Evolutionary conservation across 768 basidiomycete species (phyloP).

Genomic region (Lactarius evosmus): DNA sequence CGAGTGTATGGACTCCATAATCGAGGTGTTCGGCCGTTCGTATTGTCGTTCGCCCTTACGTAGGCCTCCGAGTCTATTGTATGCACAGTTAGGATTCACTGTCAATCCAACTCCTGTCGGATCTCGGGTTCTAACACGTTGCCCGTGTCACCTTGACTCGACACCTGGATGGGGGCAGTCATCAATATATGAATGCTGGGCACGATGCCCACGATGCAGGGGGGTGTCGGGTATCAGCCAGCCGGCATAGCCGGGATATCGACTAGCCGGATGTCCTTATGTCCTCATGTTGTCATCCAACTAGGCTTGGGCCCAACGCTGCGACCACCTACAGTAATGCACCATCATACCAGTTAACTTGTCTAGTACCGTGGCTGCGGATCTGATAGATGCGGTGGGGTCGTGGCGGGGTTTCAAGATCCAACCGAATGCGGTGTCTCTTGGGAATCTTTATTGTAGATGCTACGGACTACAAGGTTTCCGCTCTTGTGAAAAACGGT

Average conservation of each 20-base stretch:
- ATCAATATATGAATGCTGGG: not conserved
- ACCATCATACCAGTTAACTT: not conserved
- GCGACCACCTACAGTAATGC: no score
- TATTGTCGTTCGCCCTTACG: no score
- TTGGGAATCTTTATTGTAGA: not conserved
- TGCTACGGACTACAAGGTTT: not conserved
- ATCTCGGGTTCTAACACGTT: no score
- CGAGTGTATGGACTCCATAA: no score
- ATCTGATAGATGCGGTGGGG: not conserved
- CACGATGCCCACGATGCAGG: not conserved
- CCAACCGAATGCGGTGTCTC: not conserved
- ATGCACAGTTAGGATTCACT: not conserved
- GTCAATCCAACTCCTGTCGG: not conserved
- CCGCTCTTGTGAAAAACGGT: no score
- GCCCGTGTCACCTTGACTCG: no score
- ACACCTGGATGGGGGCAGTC: not conserved
- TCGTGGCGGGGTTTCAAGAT: not conserved
- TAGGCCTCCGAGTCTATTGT: not conserved
- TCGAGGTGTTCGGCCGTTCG: no score
- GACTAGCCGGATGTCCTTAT: not conserved
- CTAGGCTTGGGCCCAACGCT: not conserved
- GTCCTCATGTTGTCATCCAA: no score
- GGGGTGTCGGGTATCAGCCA: no score
- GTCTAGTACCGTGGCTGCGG: not conserved
- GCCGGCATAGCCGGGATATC: not conserved